Evolutionary conservation across 306 rosid genomes (phyloP), one percentile per base, ranked within the genome.

Genomic region (Alnus rubra): DNA sequence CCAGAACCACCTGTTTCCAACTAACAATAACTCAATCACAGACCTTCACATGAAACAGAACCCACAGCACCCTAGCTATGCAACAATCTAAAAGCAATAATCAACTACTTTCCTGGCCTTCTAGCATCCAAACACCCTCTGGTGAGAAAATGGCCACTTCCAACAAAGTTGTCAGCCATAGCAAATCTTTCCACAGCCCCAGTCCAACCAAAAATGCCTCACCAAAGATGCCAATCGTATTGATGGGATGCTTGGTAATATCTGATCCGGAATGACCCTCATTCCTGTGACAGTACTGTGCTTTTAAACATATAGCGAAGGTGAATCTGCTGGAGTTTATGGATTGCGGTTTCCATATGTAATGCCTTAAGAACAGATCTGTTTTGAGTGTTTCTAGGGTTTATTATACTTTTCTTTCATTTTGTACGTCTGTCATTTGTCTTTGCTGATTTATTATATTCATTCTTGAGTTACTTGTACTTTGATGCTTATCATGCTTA

Each of bases 401-500:
- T 67, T 64, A 15, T 9, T 37, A 73, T 67, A 74, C 56, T 76
- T 64, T 71, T 18, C 1, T 13, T 44, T 15, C 12, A 5, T 14
- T 33, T 18, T 53, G 9, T 33, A 9, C 6, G 14, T 54, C 13
- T 49, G 14, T 0, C 52, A 49, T 11, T 28, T 28, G 14, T 28
- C 9, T 35, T 39, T 67, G 15, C 14, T 67, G 30, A 67, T 42
- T 67, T 58, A 23, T 28, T 18, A 67, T 45, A 55, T 11, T 37
- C n/a, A 68, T 74, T 16, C 11, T 68, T 68, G 69, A 63, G 44
- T 33, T 63, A 33, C 39, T 51, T 30, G 59, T 75, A 42, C 37
- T 64, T 10, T 69, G 44, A 51, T 80, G 50, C 74, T 74, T 64
- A 19, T 33, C 44, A 55, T 74, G 63, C 65, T 5, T 74, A 55